Evolutionary conservation across 495 filamentous ascomycete genomes (phyloP), one percentile per base, ranked within the genome.

Genomic region (Articulospora tetracladia): DNA sequence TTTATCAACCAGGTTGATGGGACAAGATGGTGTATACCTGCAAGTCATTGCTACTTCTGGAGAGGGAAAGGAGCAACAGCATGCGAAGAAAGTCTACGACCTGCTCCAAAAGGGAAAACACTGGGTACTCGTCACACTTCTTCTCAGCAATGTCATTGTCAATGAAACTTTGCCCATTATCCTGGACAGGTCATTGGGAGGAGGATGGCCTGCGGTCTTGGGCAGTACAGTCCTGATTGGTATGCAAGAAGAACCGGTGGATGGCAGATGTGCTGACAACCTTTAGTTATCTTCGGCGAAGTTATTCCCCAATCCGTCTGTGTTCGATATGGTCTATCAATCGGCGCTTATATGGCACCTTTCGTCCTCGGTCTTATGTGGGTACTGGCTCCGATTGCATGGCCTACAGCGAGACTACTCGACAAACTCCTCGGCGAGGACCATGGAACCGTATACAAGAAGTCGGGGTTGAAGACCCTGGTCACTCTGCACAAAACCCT

Each of bases 161-260:
- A 98, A 98, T 73, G 94, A 98, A 74, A 94, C 94, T 0, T 82
- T 98, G 8, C 94, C 94, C 24, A 96, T 98, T 53, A 90, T 98
- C 22, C 82, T 98, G 17, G 94, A 98, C 73, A 83, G 95, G 30
- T 93, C 90, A 57, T 82, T 98, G 19, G 94, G 94, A 41, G 95
- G 94, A 57, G 94, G 94, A 53, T 93, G 93, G 82, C 92, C 94
- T 15, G 94, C 94, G 52, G 92, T 97, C 17, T 77, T 98, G 36
- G 89, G 93, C 64, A 91, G 90, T 77, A 98, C 94, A 0, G 84
- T 93, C 17, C 74, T 98, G 61, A 97, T 98, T 75, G 91, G 92
- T 96, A 85, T 48, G 79, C 72, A 24, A 34, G 39, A 3, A 12
- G 3, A 15, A 17, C 3, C 17, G 7, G n/a, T 3, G 4, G 11